Conservation (phyloP, 257 asterid species). For the Nicotiana obtusifolia region DNA sequence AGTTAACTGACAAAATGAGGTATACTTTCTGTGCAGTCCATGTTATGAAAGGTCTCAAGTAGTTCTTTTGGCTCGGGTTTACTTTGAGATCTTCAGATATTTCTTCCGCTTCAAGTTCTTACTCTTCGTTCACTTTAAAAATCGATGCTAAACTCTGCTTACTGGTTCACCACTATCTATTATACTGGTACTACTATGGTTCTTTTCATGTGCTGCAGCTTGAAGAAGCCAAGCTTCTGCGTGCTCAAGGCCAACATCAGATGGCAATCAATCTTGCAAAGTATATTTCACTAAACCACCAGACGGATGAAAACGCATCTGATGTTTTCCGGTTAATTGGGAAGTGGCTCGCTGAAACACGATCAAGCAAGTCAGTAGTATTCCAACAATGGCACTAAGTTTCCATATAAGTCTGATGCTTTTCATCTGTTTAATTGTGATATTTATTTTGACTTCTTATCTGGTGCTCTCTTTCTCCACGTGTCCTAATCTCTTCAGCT, state of each 20-base stretch:
- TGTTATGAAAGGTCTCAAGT: slow-evolving; percentile 1
- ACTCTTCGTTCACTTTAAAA: background rate
- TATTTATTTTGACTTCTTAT: background rate
- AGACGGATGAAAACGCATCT: slow-evolving; percentile 50
- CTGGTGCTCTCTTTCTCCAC: background rate
- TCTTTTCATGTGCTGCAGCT: slow-evolving; percentile 41
- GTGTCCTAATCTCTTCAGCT: background rate
- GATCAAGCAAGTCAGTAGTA: slow-evolving; percentile 84
- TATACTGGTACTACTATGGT: background rate
- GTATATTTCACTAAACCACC: slow-evolving; percentile 62
- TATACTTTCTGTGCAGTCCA: background rate
- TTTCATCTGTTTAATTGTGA: background rate
- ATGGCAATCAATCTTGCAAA: slow-evolving; percentile 94
- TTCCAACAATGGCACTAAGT: background rate
- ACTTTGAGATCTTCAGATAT: background rate
- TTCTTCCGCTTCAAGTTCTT: background rate
- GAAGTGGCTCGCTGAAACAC: slow-evolving; percentile 95
- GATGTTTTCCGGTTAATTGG: slow-evolving; percentile 90
- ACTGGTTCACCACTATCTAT: background rate
- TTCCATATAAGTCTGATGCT: background rate
- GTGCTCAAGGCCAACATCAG: slow-evolving; percentile 96
- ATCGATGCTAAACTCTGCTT: background rate
- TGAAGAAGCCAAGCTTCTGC: slow-evolving; percentile 96
- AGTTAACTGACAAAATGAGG: background rate
- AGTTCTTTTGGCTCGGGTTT: background rate